Evolutionary conservation across 2,329 filamentous ascomycete genomes (phyloP), one percentile per base, ranked within the genome.

Genomic region (Xylaria sp.): DNA sequence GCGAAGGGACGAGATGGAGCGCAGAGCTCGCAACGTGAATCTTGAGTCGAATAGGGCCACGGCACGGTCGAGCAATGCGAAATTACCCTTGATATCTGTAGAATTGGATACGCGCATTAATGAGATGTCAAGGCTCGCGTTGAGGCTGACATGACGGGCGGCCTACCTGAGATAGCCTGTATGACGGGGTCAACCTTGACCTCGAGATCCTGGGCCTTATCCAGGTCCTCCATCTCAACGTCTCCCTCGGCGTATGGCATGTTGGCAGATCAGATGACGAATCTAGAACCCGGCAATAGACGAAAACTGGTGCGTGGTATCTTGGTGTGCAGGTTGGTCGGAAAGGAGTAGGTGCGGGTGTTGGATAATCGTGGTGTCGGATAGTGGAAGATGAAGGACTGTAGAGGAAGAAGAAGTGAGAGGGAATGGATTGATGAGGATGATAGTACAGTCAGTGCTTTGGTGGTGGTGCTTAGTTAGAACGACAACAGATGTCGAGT

Each of bases 1-100:
- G 80, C 96, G 93, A 80, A 98, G 90, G 64, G 94, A 94, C 48
- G 96, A 97, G 83, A 98, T 97, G 75, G 94, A 97, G 77, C 96
- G 92, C 72, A 99, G 88, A 70, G 96, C 96, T 79, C 96, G 90
- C 72, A 99, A 91, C 66, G 95, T 93, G 83, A 97, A 99, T 84
- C 96, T 91, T 68, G 94, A 90, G 83, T 99, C 96, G 81, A 98
- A 99, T 76, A 97, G 89, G 73, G 90, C 87, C 72, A 99, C 95
- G 73, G 94, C 96, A 77, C 94, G 92, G 78, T 97, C 94, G 78
- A 99, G 88, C 73, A 99, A 88, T 61, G 89, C 89, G 79, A 97
- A 97, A 83, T 97, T 97, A 86, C 89, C 91, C 83, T 94, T 96
- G 84, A 99, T 97, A 81, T 97, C 96, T 98, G 79, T 46, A 66